Evolutionary conservation across 306 rosid genomes (phyloP), one percentile per base, ranked within the genome.

Genomic region (Hippophae tibetana): DNA sequence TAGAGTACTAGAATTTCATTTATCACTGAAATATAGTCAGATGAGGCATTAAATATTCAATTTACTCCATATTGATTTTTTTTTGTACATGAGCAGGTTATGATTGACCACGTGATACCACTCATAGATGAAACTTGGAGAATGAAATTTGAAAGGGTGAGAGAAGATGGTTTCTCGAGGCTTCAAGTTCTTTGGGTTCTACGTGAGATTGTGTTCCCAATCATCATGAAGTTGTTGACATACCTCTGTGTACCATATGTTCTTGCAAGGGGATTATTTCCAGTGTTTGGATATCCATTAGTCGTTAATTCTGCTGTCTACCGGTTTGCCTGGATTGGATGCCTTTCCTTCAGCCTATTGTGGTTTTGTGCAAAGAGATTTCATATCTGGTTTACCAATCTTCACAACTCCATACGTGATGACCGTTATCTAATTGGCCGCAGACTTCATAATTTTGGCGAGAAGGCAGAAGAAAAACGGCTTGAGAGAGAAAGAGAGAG

Each of bases 71-170:
- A 13, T 66, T 74, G 38, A 56, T 47, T 81, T 70, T 14, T 59
- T 56, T 13, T 68, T 62, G 45, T 56, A 47, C 65, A 26, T 76
- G 56, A 42, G 67, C 72, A 93, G 99, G 95, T 93, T 56, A 93
- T 87, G 99, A 67, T 93, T 81, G 99, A 93, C 74, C 99, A 93
- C 75, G 88, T 93, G 95, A 93, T 93, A 87, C 99, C 99, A 14
- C 75, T 93, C 42, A 69, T 88, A 62, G 99, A 93, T 43, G 99
- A 93, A 56, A 93, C 85, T 61, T 93, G 99, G 99, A 85, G 99
- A 18, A 76, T 76, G 13, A 93, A 93, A 69, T 93, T 93, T 43
- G 97, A 86, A 78, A 82, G 99, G 60, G 99, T 93, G 73, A 86
- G 97, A 71, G 97, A 88, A 66, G 90, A 93, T 60, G 99, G 99